A percentile compares a stretch with the other conserved stretches of the same genome.
Conservation (phyloP, 306 rosid species). For the Astragalus membranaceus region DNA sequence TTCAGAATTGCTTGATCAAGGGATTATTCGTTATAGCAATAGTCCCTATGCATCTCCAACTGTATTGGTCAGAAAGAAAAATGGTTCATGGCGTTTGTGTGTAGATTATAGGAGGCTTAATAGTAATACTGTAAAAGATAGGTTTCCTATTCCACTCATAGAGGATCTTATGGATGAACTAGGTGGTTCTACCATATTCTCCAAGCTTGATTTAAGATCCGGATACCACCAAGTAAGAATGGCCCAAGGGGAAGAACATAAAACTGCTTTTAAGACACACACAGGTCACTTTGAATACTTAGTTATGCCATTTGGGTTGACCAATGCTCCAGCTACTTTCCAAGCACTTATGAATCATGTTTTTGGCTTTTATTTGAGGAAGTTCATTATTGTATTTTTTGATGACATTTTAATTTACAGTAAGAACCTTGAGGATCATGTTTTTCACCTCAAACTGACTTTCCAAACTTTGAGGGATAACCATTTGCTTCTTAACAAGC, state of each 20-base stretch:
- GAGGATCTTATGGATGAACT: no score
- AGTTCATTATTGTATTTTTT: no score
- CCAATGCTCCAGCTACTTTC: neutral
- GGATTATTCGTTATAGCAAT: neutral
- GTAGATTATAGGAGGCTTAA: neutral
- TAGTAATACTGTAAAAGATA: neutral
- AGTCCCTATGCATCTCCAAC: neutral
- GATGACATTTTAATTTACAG: neutral
- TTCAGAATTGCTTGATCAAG: neutral
- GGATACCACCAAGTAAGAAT: neutral
- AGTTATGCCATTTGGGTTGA: neutral
- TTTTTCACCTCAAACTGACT: neutral
- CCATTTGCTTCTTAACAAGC: no score
- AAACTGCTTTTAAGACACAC: neutral
- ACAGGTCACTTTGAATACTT: neutral
- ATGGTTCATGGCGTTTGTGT: neutral
- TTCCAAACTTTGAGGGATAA: neutral
- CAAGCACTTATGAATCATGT: neutral
- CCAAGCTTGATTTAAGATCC: neutral
- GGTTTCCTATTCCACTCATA: neutral
- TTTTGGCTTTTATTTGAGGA: neutral
- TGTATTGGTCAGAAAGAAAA: neutral
- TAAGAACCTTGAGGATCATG: neutral
- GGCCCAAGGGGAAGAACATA: neutral
- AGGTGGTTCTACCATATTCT: neutral